Evolutionary conservation across 2,329 filamentous ascomycete species (phyloP).

Genomic region (Penicillium sp.): DNA sequence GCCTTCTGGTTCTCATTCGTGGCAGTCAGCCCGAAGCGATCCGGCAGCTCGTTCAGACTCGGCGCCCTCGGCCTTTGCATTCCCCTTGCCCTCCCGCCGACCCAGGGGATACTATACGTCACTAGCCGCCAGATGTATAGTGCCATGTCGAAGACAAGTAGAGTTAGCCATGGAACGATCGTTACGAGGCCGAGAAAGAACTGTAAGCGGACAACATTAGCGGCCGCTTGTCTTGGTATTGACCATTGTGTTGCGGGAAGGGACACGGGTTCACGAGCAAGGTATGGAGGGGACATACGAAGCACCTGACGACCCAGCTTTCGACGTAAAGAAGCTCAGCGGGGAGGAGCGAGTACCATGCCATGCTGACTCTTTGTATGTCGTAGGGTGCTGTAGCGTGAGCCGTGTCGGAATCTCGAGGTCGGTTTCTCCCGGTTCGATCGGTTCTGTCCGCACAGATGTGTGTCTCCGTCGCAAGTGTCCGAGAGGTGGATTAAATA

Average conservation of each 20-base stretch:
- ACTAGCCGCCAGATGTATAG: slow-evolving; percentile 65
- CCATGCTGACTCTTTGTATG: slow-evolving; percentile 53
- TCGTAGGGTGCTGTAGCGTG: not conserved
- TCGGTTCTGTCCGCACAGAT: not conserved
- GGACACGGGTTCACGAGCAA: not conserved
- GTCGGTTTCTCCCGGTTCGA: not conserved
- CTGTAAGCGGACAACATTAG: slow-evolving; percentile 42
- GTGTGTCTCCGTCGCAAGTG: not conserved
- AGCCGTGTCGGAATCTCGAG: not conserved
- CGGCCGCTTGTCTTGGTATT: not conserved
- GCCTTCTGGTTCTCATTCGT: slow-evolving; percentile 21
- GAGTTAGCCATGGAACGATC: slow-evolving; percentile 65
- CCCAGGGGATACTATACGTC: slow-evolving; percentile 62
- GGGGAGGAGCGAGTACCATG: slow-evolving; percentile 69
- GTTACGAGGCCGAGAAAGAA: slow-evolving; percentile 64
- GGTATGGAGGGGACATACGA: slow-evolving; percentile 54
- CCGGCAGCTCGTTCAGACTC: slow-evolving; percentile 63
- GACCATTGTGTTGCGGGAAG: no score
- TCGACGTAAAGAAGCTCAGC: slow-evolving; percentile 62
- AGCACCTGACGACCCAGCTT: slow-evolving; percentile 65
- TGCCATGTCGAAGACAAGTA: slow-evolving; percentile 67
- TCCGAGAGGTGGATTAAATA: not conserved
- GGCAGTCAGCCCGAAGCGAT: slow-evolving; percentile 46
- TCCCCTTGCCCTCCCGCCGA: slow-evolving; percentile 66
- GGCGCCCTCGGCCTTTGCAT: slow-evolving; percentile 65